A percentile compares a stretch with the other conserved stretches of the same genome.
Conservation (phyloP, 2,329 filamentous ascomycete species). For the Chaetomium olivaceum region DNA sequence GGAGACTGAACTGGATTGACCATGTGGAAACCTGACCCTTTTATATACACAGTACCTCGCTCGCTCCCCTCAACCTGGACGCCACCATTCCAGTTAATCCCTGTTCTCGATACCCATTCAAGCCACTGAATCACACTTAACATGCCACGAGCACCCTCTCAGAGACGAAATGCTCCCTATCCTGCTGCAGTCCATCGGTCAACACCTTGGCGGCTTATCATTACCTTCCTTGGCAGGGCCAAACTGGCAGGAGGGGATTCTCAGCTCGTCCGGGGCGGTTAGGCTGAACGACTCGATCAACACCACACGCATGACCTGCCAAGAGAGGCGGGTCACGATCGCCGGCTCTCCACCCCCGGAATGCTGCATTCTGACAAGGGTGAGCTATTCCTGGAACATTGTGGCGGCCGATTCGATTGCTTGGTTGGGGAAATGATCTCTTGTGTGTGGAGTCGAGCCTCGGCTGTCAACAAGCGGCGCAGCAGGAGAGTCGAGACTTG, state of each 20-base stretch:
- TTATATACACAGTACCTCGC: too few relatives aligned
- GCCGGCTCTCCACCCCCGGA: background rate
- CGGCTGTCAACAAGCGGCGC: background rate
- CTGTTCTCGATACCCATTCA: background rate
- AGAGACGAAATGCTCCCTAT: background rate
- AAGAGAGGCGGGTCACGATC: background rate
- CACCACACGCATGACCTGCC: background rate
- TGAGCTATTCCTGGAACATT: background rate
- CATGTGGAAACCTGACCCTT: background rate
- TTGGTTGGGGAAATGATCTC: background rate
- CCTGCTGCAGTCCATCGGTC: background rate
- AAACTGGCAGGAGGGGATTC: background rate
- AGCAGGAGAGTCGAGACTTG: background rate
- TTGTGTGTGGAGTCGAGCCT: background rate
- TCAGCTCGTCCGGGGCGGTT: background rate
- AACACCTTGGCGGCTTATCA: background rate
- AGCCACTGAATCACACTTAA: background rate
- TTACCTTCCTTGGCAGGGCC: background rate
- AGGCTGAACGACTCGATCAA: background rate
- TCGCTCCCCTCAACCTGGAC: background rate
- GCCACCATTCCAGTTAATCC: background rate
- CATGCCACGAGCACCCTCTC: background rate
- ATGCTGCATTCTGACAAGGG: background rate
- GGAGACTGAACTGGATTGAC: background rate
- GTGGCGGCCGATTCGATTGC: background rate